Evolutionary conservation across 202 grass and related monocot genomes (phyloP).

Genomic region (Musa balbisiana): DNA sequence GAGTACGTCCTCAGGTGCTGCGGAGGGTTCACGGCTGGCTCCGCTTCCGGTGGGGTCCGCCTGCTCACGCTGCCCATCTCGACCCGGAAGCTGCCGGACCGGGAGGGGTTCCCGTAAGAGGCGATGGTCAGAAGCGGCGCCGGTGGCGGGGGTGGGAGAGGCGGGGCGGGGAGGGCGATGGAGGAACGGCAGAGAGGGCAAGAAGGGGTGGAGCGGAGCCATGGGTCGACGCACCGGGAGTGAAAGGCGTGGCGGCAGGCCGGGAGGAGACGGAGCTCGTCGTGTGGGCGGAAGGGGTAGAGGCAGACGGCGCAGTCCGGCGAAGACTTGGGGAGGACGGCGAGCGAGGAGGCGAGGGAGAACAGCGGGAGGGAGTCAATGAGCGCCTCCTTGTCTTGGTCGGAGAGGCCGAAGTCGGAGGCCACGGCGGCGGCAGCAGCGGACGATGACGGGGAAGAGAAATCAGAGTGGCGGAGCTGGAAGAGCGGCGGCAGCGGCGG

Average conservation of each 20-base stretch:
- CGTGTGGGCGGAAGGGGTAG: conserved; percentile 45
- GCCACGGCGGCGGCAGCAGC: conserved; percentile 17
- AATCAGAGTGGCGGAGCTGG: not conserved
- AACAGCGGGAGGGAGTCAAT: conserved; percentile 58
- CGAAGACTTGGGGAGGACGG: conserved; percentile 42
- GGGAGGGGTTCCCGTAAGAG: conserved; percentile 12
- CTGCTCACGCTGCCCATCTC: conserved; percentile 66
- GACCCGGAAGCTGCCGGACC: conserved; percentile 33
- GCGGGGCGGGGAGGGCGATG: conserved; percentile 46
- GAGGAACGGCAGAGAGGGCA: conserved; percentile 91
- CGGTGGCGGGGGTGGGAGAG: conserved; percentile 18
- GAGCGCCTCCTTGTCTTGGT: conserved; percentile 38
- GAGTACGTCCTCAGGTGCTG: conserved; percentile 25
- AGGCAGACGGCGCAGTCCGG: conserved; percentile 80
- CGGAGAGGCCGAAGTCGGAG: conserved; percentile 24
- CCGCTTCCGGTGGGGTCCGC: not conserved
- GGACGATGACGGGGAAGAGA: not conserved
- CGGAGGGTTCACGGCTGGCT: not conserved
- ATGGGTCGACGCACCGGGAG: conserved; percentile 57
- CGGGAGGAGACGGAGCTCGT: conserved; percentile 72
- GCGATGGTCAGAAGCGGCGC: no score
- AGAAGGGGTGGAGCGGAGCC: conserved; percentile 63
- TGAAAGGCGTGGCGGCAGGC: conserved; percentile 89
- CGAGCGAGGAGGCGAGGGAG: conserved; percentile 51
- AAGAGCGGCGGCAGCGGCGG: not conserved